Evolutionary conservation across 169 alveolate genomes (phyloP).

Genomic region (Amoebophrya sp.): DNA sequence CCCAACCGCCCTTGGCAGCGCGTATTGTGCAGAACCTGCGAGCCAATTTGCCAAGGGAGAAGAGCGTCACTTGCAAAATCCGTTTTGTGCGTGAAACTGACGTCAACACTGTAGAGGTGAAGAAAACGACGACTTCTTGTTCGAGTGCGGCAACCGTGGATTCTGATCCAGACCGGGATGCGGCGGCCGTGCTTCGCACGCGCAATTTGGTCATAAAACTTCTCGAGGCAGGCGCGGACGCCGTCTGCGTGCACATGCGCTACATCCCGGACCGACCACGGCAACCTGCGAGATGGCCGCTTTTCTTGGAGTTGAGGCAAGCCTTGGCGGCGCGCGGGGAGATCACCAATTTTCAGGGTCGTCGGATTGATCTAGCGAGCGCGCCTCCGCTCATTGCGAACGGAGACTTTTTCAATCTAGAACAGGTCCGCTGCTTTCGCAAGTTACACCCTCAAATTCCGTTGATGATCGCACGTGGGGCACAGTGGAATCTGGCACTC

Average conservation of each 20-base stretch:
- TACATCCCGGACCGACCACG: background rate
- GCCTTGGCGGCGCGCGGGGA: too few species aligned
- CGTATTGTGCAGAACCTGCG: background rate
- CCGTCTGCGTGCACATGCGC: constrained; percentile 4
- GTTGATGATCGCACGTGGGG: background rate
- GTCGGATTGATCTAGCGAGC: too few species aligned
- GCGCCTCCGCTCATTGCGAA: constrained; percentile 46
- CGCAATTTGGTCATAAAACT: background rate
- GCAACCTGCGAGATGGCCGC: constrained; percentile 8
- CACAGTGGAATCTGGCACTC: background rate
- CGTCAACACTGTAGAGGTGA: too few species aligned
- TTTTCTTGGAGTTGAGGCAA: background rate
- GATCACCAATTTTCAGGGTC: too few species aligned
- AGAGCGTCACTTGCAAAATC: constrained; percentile 39
- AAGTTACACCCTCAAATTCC: background rate
- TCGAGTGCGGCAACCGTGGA: too few species aligned
- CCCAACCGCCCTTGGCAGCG: constrained; percentile 28
- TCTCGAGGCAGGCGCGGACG: background rate
- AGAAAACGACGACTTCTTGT: too few species aligned
- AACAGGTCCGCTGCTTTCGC: constrained; percentile 35
- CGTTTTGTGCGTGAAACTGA: too few species aligned
- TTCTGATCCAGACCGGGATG: background rate
- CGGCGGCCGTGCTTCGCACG: too few species aligned
- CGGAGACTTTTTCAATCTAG: constrained; percentile 45
- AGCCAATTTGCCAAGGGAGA: background rate